Evolutionary conservation across 176 grass and related monocot genomes (phyloP), one percentile per base, ranked within the genome.

Genomic region (Poa pratensis): DNA sequence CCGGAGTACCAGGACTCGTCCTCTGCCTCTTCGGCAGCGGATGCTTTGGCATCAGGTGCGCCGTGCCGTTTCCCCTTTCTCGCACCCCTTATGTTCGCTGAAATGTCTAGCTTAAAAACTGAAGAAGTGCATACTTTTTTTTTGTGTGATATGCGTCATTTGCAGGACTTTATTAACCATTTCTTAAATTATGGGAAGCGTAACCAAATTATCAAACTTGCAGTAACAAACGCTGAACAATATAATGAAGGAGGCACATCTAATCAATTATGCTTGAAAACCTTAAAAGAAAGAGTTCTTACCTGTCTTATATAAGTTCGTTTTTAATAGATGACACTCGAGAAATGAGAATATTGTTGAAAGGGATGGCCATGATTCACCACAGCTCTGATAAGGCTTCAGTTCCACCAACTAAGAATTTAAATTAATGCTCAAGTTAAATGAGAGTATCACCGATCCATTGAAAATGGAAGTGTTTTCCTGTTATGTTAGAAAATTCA

Each of bases 21-120:
- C 91, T 98, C 19, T 98, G 91, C 80, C 77, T 98, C 85, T 95
- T 90, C 82, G 89, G 95, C 35, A 73, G 75, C 11, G 90, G 93
- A 14, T 99, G 96, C 84, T 92, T 99, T 46, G 88, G 96, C 26
- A 95, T 99, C 75, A 99, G 91, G 96, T 99, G 83, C 35, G 69
- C 58, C 61, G 28, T 43, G 68, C 24, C 37, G 5, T 87, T 64
- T 42, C 59, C 3, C 1, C 77, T 45, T 54, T 18, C 19, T 40
- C 26, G 4, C 69, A 22, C 27, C 15, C 42, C 5, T 18, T 35
- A 7, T 81, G 50, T 94, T 91, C 73, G 86, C 59, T 24, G 80
- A 82, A 92, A 82, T 81, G 45, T n/a, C 19, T 46, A 46, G 10
- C 45, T 46, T 12, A 46, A 43, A 43, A 49, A 60, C 55, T 70